Conservation (phyloP, 305 asterid genomes). For the Solanum hybrid region DNA sequence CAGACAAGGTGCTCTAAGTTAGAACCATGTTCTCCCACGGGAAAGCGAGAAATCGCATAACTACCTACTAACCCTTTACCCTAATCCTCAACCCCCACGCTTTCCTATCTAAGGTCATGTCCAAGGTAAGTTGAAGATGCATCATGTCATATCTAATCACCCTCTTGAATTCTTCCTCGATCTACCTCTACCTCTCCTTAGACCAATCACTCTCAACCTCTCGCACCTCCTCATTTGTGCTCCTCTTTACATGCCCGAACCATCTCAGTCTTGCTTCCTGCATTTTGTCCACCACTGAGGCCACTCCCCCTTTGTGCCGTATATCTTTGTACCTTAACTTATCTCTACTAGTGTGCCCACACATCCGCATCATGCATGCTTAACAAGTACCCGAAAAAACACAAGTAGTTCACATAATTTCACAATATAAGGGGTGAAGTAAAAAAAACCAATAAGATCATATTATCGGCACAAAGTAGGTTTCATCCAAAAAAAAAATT, state of each 20-base stretch:
- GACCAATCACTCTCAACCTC: not conserved
- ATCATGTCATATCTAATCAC: not conserved
- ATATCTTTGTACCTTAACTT: not conserved
- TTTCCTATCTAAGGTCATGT: not conserved
- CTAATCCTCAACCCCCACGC: not conserved
- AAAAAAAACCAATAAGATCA: not conserved
- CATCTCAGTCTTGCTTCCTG: not conserved
- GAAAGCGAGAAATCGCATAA: not conserved
- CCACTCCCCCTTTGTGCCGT: not conserved
- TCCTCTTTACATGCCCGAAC: not conserved
- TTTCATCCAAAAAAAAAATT: not conserved
- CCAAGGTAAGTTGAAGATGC: not conserved
- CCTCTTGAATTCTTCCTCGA: not conserved
- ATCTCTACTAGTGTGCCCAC: not conserved
- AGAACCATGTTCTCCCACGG: not conserved
- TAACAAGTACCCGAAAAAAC: not conserved
- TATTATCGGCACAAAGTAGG: not conserved
- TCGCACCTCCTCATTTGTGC: not conserved
- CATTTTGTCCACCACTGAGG: not conserved
- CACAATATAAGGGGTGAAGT: not conserved
- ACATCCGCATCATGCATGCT: not conserved
- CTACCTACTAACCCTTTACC: not conserved
- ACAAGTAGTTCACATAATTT: conserved; percentile 1
- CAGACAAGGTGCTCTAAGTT: not conserved
- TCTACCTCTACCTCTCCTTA: not conserved